phyloP scores from a whole-genome alignment of 371 early-diverging fungal genomes.

The Phascolomyces articulosus region DNA sequence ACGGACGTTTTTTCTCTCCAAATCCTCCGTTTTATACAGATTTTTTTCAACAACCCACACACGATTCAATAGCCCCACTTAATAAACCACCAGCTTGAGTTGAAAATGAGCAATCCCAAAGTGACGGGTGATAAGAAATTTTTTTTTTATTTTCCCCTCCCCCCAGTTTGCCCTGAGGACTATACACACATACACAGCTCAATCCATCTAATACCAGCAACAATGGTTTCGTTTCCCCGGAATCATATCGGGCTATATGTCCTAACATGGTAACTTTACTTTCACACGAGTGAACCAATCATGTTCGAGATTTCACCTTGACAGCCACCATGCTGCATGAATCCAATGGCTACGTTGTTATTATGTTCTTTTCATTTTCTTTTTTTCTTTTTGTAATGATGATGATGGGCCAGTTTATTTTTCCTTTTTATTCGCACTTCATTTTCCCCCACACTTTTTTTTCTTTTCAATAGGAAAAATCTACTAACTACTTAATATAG shows the following conservation, averaged over 20 bases:
- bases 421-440: background rate
- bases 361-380: background rate
- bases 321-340: conserved; percentile 9
- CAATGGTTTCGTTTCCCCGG: conserved; percentile 10
- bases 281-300: conserved; percentile 22
- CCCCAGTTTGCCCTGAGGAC: conserved; percentile 1
- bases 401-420: no score
- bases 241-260: conserved; percentile 11
- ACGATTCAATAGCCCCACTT: no score
- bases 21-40: conserved; percentile 8
- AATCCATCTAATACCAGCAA: no score
- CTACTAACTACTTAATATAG: no score
- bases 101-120: conserved; percentile 4
- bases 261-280: conserved; percentile 12
- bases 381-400: background rate
- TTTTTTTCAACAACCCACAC: background rate
- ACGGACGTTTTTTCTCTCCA: conserved; percentile 5
- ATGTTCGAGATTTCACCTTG: background rate
- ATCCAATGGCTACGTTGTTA: background rate
- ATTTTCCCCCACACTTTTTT: no score
- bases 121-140: conserved; percentile 18
- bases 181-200: no score
- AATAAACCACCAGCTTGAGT: no score
- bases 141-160: background rate
- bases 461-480: no score